A percentile compares a stretch with the other conserved stretches of the same genome.
phyloP scores from a whole-genome alignment of 768 basidiomycete genomes.

The Tricholoma sp. region DNA sequence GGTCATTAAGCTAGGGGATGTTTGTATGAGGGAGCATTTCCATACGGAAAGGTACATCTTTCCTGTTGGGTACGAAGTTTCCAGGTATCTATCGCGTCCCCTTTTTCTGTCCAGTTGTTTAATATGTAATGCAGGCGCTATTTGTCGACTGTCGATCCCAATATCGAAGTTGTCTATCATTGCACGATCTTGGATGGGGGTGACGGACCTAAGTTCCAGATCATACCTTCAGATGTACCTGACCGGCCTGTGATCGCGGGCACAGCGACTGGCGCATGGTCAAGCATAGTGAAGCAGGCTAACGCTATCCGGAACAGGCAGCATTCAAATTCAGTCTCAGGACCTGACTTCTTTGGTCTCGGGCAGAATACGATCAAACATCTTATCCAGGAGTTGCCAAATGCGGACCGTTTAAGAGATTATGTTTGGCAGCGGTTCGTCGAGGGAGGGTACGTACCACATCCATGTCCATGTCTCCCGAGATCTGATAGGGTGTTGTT shows the following conservation, averaged over 20 bases:
- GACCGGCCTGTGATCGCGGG: conserved; percentile 74
- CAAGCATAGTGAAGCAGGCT: conserved; percentile 75
- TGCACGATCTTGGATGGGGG: conserved; percentile 85
- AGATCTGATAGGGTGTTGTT: conserved; percentile 1
- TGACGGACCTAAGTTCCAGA: conserved; percentile 83
- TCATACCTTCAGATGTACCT: conserved; percentile 66
- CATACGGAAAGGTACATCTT: conserved; percentile 88
- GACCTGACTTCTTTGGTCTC: conserved; percentile 84
- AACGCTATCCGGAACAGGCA: conserved; percentile 77
- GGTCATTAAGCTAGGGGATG: conserved; percentile 65
- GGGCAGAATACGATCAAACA: conserved; percentile 88
- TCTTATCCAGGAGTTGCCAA: conserved; percentile 79
- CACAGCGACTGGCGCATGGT: conserved; percentile 89
- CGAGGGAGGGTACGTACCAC: conserved; percentile 71
- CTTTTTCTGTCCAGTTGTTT: not conserved
- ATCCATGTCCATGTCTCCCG: not conserved
- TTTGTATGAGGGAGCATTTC: conserved; percentile 81
- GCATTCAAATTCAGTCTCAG: conserved; percentile 84
- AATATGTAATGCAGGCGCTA: conserved; percentile 51
- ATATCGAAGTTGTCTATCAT: conserved; percentile 64
- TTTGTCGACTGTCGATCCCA: conserved; percentile 68
- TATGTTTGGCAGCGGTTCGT: conserved; percentile 86
- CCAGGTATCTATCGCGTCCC: conserved; percentile 40
- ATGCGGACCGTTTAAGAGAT: conserved; percentile 65
- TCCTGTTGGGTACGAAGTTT: conserved; percentile 82